Conservation (phyloP, 208 protist species). For the Phytomonas francai region DNA sequence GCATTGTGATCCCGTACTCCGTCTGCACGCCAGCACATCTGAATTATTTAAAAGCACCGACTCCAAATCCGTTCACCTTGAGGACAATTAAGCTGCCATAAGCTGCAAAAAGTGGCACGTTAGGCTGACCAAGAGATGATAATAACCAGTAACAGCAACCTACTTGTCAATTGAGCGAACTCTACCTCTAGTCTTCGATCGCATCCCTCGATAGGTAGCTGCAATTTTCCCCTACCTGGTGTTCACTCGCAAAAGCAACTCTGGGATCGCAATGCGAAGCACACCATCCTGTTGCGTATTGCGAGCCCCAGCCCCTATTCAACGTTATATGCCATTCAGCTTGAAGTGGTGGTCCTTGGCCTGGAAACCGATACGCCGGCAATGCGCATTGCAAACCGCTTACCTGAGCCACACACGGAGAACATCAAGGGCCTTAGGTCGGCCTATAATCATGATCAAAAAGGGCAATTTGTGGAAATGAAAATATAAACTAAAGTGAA, state of each 20-base stretch:
- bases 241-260: not conserved
- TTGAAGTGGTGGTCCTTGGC: not conserved
- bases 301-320: not conserved
- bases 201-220: not conserved
- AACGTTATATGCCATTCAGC: not conserved
- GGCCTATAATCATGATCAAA: not conserved
- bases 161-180: not conserved
- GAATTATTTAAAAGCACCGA: not conserved
- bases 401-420: not conserved
- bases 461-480: not conserved
- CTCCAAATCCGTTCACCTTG: not conserved
- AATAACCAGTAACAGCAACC: not conserved
- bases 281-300: not conserved
- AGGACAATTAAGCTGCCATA: not conserved
- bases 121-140: not conserved
- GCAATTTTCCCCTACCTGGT: not conserved
- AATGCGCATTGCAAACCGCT: not conserved
- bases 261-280: not conserved
- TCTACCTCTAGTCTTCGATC: not conserved
- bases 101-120: not conserved
- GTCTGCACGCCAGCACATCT: not conserved
- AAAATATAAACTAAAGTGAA: not conserved
- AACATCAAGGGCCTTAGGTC: not conserved
- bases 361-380: not conserved
- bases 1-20: slow-evolving; percentile 5